Percentiles rank a stretch among this genome's conserved stretches.
phyloP scores from a whole-genome alignment of 75 land plant species.

The Selaginella moellendorffii region DNA sequence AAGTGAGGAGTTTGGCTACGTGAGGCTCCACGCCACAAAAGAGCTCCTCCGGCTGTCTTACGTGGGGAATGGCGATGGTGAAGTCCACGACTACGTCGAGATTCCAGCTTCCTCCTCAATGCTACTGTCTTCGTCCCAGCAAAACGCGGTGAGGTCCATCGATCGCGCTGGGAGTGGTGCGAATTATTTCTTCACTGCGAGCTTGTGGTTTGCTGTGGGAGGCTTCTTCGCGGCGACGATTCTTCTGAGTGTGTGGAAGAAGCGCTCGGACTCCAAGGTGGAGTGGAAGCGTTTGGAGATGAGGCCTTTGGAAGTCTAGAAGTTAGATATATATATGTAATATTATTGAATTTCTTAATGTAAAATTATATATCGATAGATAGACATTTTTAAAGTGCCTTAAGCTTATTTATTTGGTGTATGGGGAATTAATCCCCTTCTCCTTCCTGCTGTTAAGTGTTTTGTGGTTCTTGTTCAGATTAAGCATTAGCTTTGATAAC shows the following conservation, averaged over 20 bases:
- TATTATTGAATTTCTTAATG: no score
- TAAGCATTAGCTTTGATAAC: no score
- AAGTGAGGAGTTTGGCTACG: conserved; percentile 78
- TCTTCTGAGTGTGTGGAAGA: neutral
- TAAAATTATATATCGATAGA: no score
- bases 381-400: no score
- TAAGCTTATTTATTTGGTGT: no score
- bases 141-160: no score
- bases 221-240: neutral
- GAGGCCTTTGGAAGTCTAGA: neutral
- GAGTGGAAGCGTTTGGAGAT: no score
- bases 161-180: neutral
- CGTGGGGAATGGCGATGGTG: conserved; percentile 84
- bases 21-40: conserved; percentile 48
- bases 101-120: neutral
- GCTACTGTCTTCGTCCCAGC: no score
- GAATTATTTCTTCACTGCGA: neutral
- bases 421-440: no score
- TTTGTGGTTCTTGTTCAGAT: no score
- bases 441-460: no score
- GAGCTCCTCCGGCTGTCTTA: conserved; percentile 45
- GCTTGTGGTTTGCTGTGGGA: neutral
- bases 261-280: no score
- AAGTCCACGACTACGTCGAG: conserved; percentile 59
- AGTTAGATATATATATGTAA: neutral